Base-by-base conservation (phyloP, 192 early-diverging fungal genomes). In the Linnemannia hyalina region DNA sequence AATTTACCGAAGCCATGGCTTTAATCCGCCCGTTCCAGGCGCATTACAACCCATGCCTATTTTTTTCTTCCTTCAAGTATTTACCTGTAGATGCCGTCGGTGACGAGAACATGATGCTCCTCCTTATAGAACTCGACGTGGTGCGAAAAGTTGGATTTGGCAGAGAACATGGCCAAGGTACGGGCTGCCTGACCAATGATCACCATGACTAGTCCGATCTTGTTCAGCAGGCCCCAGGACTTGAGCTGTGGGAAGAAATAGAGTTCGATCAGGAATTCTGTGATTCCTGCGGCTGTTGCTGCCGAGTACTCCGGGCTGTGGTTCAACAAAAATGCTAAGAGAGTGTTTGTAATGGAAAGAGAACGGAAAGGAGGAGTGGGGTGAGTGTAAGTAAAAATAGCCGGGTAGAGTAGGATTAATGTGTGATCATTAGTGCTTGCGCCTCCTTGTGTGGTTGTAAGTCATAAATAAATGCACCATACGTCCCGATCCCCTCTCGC, bases 131-230 rank as follows among this genome's bases (percentile, higher is more conserved):
- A 92, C 41, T 93, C 93, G 32, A 99, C 94, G 42, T 93, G 88
- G 82, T 99, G 98, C 63, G 93, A 94, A 80, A 97, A 97, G 88
- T 98, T 99, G 20, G 92, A 89, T 72, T 95, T 95, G 20, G 97
- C 97, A n/a, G 95, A 96, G 49, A 97, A 88, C 97, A 98, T 98
- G 20, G 97, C 97, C 49, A 94, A 79, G 13, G 96, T 95, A 10
- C 98, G 92, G 41, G 94, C 91, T 22, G 76, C 29, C 87, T 99
- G 98, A 1, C 95, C 95, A 0, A 91, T 75, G n/a, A 96, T 55
- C 13, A 96, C 88, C 13, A 93, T 35, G 6, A 89, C 36, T 5
- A 97, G 75, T 60, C 92, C 88, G 36, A 93, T 71, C 55, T 76
- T 89, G 63, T 89, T 90, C 36, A 89, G 46, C 40, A 82, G 44